These are phyloP conservation scores for Prunus kanzakura DNA, from an alignment of 306 rosid species.

Conservation along the genomic window DNA sequence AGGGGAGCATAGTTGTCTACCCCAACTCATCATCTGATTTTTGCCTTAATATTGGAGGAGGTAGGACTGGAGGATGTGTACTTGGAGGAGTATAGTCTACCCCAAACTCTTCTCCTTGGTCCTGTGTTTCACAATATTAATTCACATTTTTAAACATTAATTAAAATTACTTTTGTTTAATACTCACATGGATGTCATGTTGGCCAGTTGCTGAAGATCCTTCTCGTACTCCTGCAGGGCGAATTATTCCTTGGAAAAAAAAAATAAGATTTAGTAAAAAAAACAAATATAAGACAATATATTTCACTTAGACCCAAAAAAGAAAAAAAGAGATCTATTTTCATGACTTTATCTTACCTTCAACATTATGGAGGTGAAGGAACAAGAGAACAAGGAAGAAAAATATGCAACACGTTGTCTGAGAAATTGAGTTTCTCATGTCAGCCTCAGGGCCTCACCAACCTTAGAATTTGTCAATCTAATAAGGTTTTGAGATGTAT, in stretches of 20 bases:
- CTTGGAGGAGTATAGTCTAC: constrained; percentile 1
- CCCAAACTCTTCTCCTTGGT: no score
- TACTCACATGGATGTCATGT: not conserved
- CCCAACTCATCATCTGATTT: not conserved
- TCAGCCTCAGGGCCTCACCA: not conserved
- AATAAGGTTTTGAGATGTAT: no score
- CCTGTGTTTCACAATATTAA: no score
- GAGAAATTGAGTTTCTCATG: not conserved
- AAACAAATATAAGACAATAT: not conserved
- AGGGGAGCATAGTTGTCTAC: not conserved
- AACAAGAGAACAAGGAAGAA: not conserved
- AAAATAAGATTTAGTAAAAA: not conserved
- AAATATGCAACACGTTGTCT: not conserved
- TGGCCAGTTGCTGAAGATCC: not conserved
- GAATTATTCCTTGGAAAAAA: not conserved
- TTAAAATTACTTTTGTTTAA: no score
- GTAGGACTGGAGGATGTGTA: not conserved
- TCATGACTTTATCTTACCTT: not conserved
- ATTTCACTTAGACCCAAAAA: no score
- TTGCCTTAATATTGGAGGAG: not conserved
- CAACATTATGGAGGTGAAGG: not conserved
- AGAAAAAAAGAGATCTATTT: no score
- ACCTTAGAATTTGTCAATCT: not conserved
- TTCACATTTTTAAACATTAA: no score
- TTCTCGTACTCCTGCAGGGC: not conserved